Evolutionary conservation across 2,329 filamentous ascomycete species (phyloP).

Genomic region (Fusarium mundagurra): DNA sequence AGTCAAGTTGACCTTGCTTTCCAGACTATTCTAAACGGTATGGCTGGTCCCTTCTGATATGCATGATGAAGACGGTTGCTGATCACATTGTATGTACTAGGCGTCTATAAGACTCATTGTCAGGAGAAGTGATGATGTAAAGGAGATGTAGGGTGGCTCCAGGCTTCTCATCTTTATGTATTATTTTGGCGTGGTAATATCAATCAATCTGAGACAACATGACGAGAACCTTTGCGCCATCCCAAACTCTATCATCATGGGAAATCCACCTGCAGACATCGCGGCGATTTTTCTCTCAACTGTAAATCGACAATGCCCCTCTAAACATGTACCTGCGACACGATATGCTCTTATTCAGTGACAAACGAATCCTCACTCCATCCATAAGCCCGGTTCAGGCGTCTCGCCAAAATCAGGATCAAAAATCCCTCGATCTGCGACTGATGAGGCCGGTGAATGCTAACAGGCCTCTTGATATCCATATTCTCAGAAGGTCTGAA

Average conservation of each 20-base stretch:
- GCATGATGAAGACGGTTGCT: fast-evolving
- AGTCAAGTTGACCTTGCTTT: neutral
- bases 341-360: neutral
- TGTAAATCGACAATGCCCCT: too few species aligned
- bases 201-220: neutral
- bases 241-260: fast-evolving
- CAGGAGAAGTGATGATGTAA: neutral
- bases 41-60: fast-evolving
- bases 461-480: conserved; percentile 43
- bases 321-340: fast-evolving
- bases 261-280: fast-evolving
- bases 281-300: fast-evolving
- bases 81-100: neutral
- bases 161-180: fast-evolving
- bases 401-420: conserved; percentile 42
- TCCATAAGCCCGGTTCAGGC: conserved; percentile 49
- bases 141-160: too few species aligned
- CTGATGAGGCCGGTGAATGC: conserved; percentile 51
- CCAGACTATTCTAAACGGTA: neutral
- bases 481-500: conserved; percentile 47
- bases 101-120: neutral
- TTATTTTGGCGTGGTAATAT: neutral
- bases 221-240: fast-evolving
- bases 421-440: conserved; percentile 48
- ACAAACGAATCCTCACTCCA: conserved; percentile 49